Evolutionary conservation across 192 early-diverging fungal genomes (phyloP), one percentile per base, ranked within the genome.

Genomic region (Geranomyces michiganensis): DNA sequence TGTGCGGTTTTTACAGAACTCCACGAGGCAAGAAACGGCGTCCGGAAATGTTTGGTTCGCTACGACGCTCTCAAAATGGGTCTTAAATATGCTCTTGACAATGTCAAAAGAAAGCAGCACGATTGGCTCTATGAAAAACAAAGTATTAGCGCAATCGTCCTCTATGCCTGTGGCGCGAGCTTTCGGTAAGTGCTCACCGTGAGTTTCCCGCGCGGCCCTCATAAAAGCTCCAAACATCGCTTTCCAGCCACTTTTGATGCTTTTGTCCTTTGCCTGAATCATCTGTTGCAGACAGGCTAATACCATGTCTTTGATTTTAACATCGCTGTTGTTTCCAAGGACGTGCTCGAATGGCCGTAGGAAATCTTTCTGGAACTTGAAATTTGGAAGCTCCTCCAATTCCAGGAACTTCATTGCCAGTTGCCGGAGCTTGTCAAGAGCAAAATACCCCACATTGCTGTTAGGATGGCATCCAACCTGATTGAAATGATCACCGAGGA

Each of bases 331-430:
- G 64, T 93, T 89, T 0, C 86, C 79, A 31, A 91, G 82, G 26
- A 94, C 89, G 53, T 78, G 66, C 59, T 92, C 92, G 79, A 96
- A 98, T 29, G 94, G 94, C 59, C 89, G 85, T 72, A 98, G 72
- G 68, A 98, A 98, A 78, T 98, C 96, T 76, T 96, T 95, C 78
- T 98, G 96, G 81, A 96, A 96, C 68, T 95, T 94, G 86, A 95
- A 98, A 77, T 96, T 92, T 22, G 92, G 90, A 59, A 98, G 78
- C 81, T 98, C 96, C 80, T 98, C 96, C 65, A 95, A 89, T 68
- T 95, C 94, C 83, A 98, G 85, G 70, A 98, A 98, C 77, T 95
- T 94, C 91, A 95, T 95, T 30, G 94, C 83, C 29, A 98, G 81
- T 77, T 98, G 96, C n/a, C 94, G 84, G 71, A 98, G 81, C 56